Base-by-base conservation (phyloP, 345 rosid genomes). In the Excoecaria agallocha region DNA sequence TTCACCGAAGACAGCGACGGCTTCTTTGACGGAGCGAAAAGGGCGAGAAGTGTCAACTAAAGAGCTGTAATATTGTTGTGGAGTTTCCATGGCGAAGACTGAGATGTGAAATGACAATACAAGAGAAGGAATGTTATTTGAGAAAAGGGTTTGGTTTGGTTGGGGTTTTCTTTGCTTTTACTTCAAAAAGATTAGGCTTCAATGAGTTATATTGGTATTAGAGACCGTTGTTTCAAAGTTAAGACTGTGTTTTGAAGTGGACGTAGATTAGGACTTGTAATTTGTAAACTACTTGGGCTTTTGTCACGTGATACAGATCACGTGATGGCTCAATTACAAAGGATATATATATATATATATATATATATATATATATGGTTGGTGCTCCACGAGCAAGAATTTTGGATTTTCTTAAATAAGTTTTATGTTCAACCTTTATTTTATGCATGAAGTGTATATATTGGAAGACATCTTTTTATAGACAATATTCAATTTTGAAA, bases 21-120 rank as follows among this genome's bases (percentile, higher is more conserved):
- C 98, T 76, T 94, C 96, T 77, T 86, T 92, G 20, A 94, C 98
- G 1, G 97, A 92, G 66, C 82, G 83, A 75, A 94, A 94, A 63
- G 94, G 97, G 68, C 98, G 89, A 20, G 97, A 92, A 61, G 90
- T 82, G 83, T 92, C 96, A 0, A 94, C 90, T 22, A 60, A 79
- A 76, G 88, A 84, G 74, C 78, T 76, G 71, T 77, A 69, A 59
- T 82, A 30, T 72, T 64, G 65, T 59, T 43, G 48, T 62, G 56
- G 67, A 30, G 76, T 63, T 58, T 85, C 89, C 87, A 81, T 82
- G 63, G 72, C 8, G 15, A 24, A 61, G 48, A 25, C 48, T 25
- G 56, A 46, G 71, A 12, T 19, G 39, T 12, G 5, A n/a, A 38
- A 41, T 68, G 46, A 24, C 17, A 55, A 59, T 50, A 65, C 19